Base-by-base conservation (phyloP, 176 grass and related monocot species). In the Aegilops tauschii region DNA sequence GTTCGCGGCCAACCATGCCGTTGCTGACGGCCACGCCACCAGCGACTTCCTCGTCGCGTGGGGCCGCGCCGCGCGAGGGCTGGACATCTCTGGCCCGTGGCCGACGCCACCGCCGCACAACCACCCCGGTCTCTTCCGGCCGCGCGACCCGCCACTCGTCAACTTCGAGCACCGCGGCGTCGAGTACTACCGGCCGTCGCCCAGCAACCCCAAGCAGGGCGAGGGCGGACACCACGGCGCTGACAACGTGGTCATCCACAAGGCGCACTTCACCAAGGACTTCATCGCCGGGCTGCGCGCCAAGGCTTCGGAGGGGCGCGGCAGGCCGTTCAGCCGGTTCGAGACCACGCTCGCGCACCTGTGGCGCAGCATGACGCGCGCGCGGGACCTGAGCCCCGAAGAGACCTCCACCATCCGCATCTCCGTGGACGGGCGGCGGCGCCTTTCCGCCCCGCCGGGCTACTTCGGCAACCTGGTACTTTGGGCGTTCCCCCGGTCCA, bases 381-480 rank as follows among this genome's bases (percentile, higher is more conserved):
- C 88, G 3, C 76, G 91, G 0, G 80, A 77, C 0, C 88, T 95
- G 17, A 75, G 69, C 27, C 83, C 66, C 2, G 42, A 17, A 6
- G 54, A 82, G 62, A 25, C 58, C 49, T 87, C 83, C 29, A 78
- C 84, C 37, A 74, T 93, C 64, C 91, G 91, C 36, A 83, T 95
- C 63, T 89, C 91, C 0, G 91, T 95, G 12, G 89, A 95, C 65
- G 91, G 94, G 6, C 87, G 94, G 35, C 52, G 16, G 8, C 89
- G 94, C 25, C 34, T 95, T 3, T 54, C 34, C 18, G 84, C 88
- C 18, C 89, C 91, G 2, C 34, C 90, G 1, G 89, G 67, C 0
- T 95, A 91, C 84, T 91, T 92, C 56, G 91, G 94, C 35, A 95
- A 95, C 86, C 23, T 91, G 0, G 91, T 95, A 0, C 86, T 95